Percentiles rank a stretch among this genome's conserved stretches.
Conservation (phyloP, 345 rosid species). For the Cardamine chenopodiifolia region DNA sequence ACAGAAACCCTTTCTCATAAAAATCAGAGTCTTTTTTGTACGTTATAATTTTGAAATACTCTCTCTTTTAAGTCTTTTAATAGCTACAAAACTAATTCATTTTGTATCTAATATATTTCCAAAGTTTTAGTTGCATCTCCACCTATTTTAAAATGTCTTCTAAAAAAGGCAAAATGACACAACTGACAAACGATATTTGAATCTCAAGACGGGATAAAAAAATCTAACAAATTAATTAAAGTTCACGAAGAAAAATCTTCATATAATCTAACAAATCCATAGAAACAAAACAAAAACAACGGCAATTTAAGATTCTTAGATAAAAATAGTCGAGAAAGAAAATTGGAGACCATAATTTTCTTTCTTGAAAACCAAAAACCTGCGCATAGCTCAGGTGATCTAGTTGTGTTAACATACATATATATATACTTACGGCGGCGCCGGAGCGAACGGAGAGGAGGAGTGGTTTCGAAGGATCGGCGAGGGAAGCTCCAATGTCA, state of each 20-base stretch:
- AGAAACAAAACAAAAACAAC: too few relatives aligned
- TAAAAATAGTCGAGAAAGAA: neutral
- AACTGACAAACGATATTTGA: neutral
- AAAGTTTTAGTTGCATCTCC: neutral
- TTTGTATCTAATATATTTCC: neutral
- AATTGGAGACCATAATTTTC: neutral
- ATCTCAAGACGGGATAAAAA: neutral
- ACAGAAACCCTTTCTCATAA: too few relatives aligned
- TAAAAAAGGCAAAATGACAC: neutral
- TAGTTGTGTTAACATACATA: neutral
- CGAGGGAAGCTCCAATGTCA: constrained; percentile 82
- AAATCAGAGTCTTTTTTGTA: too few relatives aligned
- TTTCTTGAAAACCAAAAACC: neutral
- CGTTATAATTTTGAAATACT: neutral
- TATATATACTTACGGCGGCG: constrained; percentile 71
- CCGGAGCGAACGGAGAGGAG: constrained; percentile 98
- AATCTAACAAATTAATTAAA: neutral
- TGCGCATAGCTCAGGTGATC: too few relatives aligned
- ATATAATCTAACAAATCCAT: too few relatives aligned
- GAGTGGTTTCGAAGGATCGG: constrained; percentile 79
- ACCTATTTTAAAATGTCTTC: neutral
- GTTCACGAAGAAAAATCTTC: neutral
- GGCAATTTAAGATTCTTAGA: neutral
- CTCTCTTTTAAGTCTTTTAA: neutral
- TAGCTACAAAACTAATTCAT: neutral